phyloP scores from a whole-genome alignment of 164 flowering plant species.

The Chimonanthus salicifolius region DNA sequence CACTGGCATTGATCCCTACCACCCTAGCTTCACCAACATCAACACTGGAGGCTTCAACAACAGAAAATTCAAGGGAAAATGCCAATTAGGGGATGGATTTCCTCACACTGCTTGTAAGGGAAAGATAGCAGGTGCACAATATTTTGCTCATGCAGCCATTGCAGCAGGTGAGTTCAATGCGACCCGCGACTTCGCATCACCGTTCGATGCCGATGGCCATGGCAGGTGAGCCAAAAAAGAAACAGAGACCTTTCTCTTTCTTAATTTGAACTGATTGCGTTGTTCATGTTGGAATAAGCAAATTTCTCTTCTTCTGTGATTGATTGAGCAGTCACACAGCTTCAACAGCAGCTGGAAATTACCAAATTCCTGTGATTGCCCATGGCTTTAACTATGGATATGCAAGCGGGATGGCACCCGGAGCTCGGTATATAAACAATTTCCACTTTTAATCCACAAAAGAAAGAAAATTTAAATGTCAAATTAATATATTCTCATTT shows the following conservation, averaged over 20 bases:
- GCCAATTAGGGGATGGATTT: conserved; percentile 31
- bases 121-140: conserved; percentile 51
- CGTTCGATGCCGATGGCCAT: conserved; percentile 64
- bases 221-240: conserved; percentile 41
- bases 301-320: background rate
- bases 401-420: conserved; percentile 74
- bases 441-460: background rate
- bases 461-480: no score
- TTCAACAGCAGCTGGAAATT: conserved; percentile 53
- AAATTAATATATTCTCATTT: background rate
- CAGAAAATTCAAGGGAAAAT: conserved; percentile 42
- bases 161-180: conserved; percentile 47
- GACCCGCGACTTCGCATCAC: conserved; percentile 46
- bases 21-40: conserved; percentile 37
- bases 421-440: conserved; percentile 38
- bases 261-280: background rate
- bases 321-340: conserved; percentile 49
- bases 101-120: conserved; percentile 36
- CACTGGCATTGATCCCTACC: conserved; percentile 51
- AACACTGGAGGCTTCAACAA: background rate
- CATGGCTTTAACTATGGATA: conserved; percentile 48
- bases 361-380: conserved; percentile 30
- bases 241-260: no score
- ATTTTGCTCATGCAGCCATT: conserved; percentile 44
- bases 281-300: background rate